These are phyloP conservation scores for Alternaria sp. DNA, from an alignment of 2,329 filamentous ascomycete genomes.

Conservation along the genomic window DNA sequence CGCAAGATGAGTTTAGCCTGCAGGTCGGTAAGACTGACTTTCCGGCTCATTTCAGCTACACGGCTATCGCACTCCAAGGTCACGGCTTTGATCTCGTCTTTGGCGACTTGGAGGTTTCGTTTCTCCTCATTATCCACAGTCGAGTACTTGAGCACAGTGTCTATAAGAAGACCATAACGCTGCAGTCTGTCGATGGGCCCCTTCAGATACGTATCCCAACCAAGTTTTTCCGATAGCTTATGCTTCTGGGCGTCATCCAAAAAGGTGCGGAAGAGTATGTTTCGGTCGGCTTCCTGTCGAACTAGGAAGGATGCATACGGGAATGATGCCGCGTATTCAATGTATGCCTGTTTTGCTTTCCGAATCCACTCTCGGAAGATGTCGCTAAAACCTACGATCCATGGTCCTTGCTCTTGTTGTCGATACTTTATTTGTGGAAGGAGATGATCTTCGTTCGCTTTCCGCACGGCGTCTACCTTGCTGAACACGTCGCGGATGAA, in stretches of 20 bases:
- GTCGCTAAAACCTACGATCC: conserved; percentile 92
- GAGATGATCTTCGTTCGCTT: conserved; percentile 91
- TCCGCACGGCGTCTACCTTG: conserved; percentile 85
- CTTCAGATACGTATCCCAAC: conserved; percentile 95
- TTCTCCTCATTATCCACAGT: conserved; percentile 88
- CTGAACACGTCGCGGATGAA: conserved; percentile 91
- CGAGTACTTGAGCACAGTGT: conserved; percentile 85
- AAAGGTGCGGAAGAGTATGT: conserved; percentile 86
- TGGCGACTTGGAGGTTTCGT: conserved; percentile 79
- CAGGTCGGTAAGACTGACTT: conserved; percentile 87
- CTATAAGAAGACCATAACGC: conserved; percentile 83
- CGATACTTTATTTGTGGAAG: conserved; percentile 94
- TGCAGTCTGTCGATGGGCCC: conserved; percentile 91
- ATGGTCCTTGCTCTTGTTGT: conserved; percentile 95
- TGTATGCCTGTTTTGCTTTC: conserved; percentile 86
- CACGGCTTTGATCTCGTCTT: conserved; percentile 89
- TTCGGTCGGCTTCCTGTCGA: conserved; percentile 82
- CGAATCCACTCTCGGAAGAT: conserved; percentile 98
- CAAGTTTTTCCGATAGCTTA: conserved; percentile 80
- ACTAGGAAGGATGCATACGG: conserved; percentile 84
- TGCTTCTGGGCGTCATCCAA: conserved; percentile 81
- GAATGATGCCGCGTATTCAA: conserved; percentile 90
- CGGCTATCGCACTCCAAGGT: conserved; percentile 90
- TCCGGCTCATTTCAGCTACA: conserved; percentile 90
- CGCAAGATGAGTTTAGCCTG: conserved; percentile 83